phyloP scores from a whole-genome alignment of 345 rosid genomes.

The Arabis hirsuta region DNA sequence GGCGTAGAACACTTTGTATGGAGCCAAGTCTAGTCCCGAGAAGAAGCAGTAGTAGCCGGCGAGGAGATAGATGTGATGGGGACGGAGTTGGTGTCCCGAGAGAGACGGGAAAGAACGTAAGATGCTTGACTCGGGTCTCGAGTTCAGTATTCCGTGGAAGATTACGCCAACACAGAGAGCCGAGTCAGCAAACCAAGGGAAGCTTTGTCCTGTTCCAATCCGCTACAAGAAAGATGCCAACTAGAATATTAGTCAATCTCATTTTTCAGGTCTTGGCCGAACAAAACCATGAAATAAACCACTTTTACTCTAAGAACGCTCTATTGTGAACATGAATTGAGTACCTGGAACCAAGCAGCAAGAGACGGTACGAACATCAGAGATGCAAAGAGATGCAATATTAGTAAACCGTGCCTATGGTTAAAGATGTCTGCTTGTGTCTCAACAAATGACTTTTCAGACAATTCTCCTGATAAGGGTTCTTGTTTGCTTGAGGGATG shows the following conservation, averaged over 20 bases:
- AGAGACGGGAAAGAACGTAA: constrained; percentile 54
- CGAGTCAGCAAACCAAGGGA: constrained; percentile 86
- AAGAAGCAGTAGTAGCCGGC: constrained; percentile 78
- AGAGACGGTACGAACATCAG: constrained; percentile 93
- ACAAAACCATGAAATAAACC: neutral
- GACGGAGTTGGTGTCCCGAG: constrained; percentile 51
- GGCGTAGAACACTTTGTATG: constrained; percentile 77
- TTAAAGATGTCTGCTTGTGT: constrained; percentile 85
- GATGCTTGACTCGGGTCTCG: constrained; percentile 66
- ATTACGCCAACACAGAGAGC: constrained; percentile 68
- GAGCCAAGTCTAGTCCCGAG: constrained; percentile 74
- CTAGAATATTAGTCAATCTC: neutral
- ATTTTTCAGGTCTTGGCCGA: neutral
- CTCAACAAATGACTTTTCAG: constrained; percentile 65
- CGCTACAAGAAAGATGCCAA: constrained; percentile 58
- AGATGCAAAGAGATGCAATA: constrained; percentile 76
- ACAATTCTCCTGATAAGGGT: constrained; percentile 40
- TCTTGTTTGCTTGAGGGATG: constrained; percentile 48
- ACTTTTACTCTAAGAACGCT: constrained; percentile 6
- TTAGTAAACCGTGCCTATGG: constrained; percentile 78
- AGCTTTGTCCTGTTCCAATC: constrained; percentile 72
- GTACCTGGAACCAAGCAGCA: constrained; percentile 92
- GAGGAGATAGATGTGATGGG: constrained; percentile 56
- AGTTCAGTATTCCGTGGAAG: constrained; percentile 63
- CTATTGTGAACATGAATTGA: neutral